phyloP scores from a whole-genome alignment of 495 filamentous ascomycete genomes.

The Penicillium diatomitis region DNA sequence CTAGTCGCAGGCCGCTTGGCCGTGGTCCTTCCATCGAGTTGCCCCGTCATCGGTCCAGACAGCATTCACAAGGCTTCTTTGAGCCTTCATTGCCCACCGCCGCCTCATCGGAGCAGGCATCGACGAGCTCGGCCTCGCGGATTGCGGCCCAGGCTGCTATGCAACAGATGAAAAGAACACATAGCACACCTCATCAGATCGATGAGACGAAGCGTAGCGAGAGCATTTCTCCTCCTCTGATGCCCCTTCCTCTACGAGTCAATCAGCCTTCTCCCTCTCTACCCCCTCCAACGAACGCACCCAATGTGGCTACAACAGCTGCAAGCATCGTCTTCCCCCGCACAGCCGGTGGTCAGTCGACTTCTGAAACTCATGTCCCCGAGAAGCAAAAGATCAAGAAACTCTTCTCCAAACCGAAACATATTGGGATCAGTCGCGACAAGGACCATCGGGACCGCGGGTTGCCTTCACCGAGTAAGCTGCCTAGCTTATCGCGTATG shows the following conservation, averaged over 20 bases:
- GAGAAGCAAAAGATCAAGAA: constrained; percentile 84
- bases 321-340: constrained; percentile 82
- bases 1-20: constrained; percentile 28
- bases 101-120: constrained; percentile 43
- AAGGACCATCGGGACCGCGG: constrained; percentile 57
- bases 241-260: constrained; percentile 17
- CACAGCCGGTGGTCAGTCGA: constrained; percentile 42
- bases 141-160: constrained; percentile 91
- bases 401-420: constrained; percentile 82
- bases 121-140: constrained; percentile 61
- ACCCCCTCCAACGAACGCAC: constrained; percentile 37
- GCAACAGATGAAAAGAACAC: constrained; percentile 68
- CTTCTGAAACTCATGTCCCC: constrained; percentile 29
- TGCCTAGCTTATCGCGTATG: constrained; percentile 51
- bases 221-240: constrained; percentile 36
- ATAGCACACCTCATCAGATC: constrained; percentile 47
- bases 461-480: constrained; percentile 75
- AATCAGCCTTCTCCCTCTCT: constrained; percentile 41
- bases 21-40: constrained; percentile 30
- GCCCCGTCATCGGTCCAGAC: constrained; percentile 39
- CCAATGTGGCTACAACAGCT: constrained; percentile 67
- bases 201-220: constrained; percentile 32
- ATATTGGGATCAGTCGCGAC: constrained; percentile 67
- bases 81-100: constrained; percentile 76
- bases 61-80: constrained; percentile 82